A percentile compares a stretch with the other conserved stretches of the same genome.
Conservation (phyloP, 441 rosid genomes). For the Erodium trifolium region DNA sequence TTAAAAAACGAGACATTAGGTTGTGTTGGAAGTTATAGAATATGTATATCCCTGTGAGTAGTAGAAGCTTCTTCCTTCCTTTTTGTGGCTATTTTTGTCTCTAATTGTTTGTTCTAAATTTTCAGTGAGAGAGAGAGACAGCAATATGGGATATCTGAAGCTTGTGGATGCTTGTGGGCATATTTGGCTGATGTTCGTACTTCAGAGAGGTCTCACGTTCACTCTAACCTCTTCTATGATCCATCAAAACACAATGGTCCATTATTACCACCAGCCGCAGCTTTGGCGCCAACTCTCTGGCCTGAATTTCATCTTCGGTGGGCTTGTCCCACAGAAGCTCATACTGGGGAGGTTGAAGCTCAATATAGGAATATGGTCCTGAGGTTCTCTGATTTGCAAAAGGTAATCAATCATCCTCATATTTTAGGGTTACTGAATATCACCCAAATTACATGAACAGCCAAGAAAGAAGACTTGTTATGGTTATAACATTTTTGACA, state of each 20-base stretch:
- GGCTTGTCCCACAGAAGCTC: slow-evolving; percentile 88
- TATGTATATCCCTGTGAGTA: not conserved
- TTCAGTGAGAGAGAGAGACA: slow-evolving; percentile 91
- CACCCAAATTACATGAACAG: too few species aligned
- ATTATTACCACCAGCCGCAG: slow-evolving; percentile 89
- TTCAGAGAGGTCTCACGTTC: slow-evolving; percentile 51
- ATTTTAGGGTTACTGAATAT: too few species aligned
- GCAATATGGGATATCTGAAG: slow-evolving; percentile 50
- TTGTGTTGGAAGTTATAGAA: not conserved
- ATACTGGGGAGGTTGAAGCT: slow-evolving; percentile 68
- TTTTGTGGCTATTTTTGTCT: not conserved
- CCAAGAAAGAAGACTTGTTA: too few species aligned
- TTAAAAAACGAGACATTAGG: too few species aligned
- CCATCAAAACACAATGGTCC: slow-evolving; percentile 48
- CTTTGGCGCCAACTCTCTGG: slow-evolving; percentile 95
- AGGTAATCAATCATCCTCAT: slow-evolving; percentile 32
- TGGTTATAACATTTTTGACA: too few species aligned
- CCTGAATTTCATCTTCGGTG: slow-evolving; percentile 97
- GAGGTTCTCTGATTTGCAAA: slow-evolving; percentile 60
- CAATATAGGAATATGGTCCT: slow-evolving; percentile 60
- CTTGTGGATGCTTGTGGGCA: slow-evolving; percentile 84
- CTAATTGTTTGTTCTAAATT: slow-evolving; percentile 15
- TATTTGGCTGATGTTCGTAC: slow-evolving; percentile 73
- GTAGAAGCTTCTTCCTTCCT: not conserved
- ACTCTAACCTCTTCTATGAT: slow-evolving; percentile 74